Conservation (phyloP, 257 asterid species). For the Oldenlandia corymbosa region DNA sequence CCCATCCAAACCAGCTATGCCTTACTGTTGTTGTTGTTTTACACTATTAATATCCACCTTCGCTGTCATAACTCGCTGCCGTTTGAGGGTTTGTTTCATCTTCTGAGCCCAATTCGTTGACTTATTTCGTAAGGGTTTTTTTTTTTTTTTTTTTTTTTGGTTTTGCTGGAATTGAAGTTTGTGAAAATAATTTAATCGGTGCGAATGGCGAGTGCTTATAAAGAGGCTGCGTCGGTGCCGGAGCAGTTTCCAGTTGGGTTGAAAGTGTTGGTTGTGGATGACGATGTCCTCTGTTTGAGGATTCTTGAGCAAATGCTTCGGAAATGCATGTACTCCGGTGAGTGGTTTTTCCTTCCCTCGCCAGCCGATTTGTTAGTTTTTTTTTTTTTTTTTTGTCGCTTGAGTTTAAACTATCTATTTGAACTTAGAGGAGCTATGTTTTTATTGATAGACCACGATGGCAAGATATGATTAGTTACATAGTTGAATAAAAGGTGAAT, state of each 20-base stretch:
- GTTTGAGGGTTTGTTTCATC: neutral
- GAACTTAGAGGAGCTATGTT: too few relatives aligned
- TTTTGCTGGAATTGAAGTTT: neutral
- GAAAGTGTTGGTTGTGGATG: slow-evolving; percentile 79
- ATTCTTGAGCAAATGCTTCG: slow-evolving; percentile 74
- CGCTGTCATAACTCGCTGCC: neutral
- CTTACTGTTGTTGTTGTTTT: neutral
- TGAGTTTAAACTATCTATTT: neutral
- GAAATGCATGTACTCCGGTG: slow-evolving; percentile 59
- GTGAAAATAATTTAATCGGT: too few relatives aligned
- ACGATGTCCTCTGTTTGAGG: slow-evolving; percentile 53
- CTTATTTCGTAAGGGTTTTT: neutral
- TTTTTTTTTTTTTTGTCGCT: neutral
- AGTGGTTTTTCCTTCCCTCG: slow-evolving; percentile 15
- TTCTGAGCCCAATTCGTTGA: neutral
- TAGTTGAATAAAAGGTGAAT: too few relatives aligned
- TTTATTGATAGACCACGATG: too few relatives aligned
- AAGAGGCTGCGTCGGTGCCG: slow-evolving; percentile 28
- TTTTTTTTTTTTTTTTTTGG: neutral
- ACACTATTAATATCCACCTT: neutral
- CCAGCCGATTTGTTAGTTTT: too few relatives aligned
- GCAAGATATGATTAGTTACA: too few relatives aligned
- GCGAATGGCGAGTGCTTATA: slow-evolving; percentile 8
- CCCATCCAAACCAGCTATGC: neutral
- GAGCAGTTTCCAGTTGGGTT: slow-evolving; percentile 71